Conservation (phyloP, 495 filamentous ascomycete species). For the Venustampulla echinocandica region DNA sequence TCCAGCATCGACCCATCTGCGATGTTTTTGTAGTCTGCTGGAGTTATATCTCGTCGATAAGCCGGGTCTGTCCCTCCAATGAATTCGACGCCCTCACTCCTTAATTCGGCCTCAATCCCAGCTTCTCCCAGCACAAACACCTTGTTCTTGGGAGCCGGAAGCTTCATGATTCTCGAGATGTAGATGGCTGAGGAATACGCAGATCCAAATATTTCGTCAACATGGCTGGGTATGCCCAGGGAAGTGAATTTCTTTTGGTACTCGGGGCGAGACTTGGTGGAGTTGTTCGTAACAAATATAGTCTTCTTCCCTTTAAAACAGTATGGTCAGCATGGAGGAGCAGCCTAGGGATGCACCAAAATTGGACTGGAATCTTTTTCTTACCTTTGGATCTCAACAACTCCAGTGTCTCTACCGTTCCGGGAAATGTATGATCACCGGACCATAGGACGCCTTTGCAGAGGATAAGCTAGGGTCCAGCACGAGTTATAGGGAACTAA, state of each 20-base stretch:
- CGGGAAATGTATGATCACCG: slow-evolving; percentile 78
- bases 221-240: slow-evolving; percentile 68
- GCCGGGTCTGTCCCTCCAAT: slow-evolving; percentile 83
- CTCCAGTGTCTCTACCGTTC: slow-evolving; percentile 73
- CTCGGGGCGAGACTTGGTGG: slow-evolving; percentile 86
- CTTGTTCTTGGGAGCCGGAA: slow-evolving; percentile 71
- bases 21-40: slow-evolving; percentile 67
- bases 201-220: slow-evolving; percentile 91
- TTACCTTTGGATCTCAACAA: slow-evolving; percentile 70
- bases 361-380: too few species aligned
- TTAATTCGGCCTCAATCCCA: slow-evolving; percentile 84
- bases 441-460: slow-evolving; percentile 99
- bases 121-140: slow-evolving; percentile 88
- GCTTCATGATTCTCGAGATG: slow-evolving; percentile 82
- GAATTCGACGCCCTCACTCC: slow-evolving; percentile 64
- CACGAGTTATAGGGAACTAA: background rate
- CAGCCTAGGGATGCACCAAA: background rate
- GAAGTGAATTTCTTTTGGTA: slow-evolving; percentile 85
- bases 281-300: slow-evolving; percentile 98
- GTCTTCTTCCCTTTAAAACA: slow-evolving; percentile 72
- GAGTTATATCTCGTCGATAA: slow-evolving; percentile 64
- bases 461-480: slow-evolving; percentile 11
- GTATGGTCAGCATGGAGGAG: background rate
- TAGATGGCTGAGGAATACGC: slow-evolving; percentile 93
- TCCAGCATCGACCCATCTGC: slow-evolving; percentile 72